Conservation (phyloP, 2,329 filamentous ascomycete species). For the Mycosphaerella sp. region DNA sequence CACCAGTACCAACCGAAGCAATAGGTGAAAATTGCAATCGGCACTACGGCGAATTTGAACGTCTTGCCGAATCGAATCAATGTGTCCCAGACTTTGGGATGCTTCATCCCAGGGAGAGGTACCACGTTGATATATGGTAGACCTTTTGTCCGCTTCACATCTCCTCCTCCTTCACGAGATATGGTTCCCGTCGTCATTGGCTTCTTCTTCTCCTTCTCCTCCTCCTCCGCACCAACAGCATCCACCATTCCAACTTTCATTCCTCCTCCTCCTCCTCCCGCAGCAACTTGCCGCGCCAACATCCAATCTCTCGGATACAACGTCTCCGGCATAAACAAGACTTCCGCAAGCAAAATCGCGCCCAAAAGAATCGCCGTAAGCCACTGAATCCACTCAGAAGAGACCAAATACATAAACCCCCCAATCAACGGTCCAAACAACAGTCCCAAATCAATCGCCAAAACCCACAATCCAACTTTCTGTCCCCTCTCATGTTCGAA, state of each 20-base stretch:
- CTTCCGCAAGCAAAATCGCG: conserved; percentile 14
- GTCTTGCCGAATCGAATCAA: conserved; percentile 14
- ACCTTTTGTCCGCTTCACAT: conserved; percentile 13
- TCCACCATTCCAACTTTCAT: too few relatives aligned
- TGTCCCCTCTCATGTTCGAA: conserved; percentile 20
- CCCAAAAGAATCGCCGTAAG: conserved; percentile 16
- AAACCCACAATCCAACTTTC: conserved; percentile 17
- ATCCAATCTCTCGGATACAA: conserved; percentile 18
- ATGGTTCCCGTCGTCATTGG: too few relatives aligned
- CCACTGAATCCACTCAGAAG: conserved; percentile 18
- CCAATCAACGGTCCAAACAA: conserved; percentile 17
- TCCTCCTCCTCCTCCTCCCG: too few relatives aligned
- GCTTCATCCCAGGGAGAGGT: conserved; percentile 17
- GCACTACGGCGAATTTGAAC: conserved; percentile 16
- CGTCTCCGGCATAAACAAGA: conserved; percentile 17
- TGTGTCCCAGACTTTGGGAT: conserved; percentile 17
- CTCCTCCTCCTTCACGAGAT: background rate
- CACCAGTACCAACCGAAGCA: conserved; percentile 21
- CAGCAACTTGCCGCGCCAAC: conserved; percentile 1
- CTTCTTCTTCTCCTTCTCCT: too few relatives aligned
- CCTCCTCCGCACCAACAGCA: too few relatives aligned
- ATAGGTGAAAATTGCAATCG: conserved; percentile 14
- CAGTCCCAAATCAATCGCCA: conserved; percentile 18
- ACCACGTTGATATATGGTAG: conserved; percentile 12
- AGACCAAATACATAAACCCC: conserved; percentile 16